Percentiles rank a stretch among this genome's conserved stretches.
Conservation (phyloP, 176 grass and related monocot species). For the Chrysopogon serrulatus region DNA sequence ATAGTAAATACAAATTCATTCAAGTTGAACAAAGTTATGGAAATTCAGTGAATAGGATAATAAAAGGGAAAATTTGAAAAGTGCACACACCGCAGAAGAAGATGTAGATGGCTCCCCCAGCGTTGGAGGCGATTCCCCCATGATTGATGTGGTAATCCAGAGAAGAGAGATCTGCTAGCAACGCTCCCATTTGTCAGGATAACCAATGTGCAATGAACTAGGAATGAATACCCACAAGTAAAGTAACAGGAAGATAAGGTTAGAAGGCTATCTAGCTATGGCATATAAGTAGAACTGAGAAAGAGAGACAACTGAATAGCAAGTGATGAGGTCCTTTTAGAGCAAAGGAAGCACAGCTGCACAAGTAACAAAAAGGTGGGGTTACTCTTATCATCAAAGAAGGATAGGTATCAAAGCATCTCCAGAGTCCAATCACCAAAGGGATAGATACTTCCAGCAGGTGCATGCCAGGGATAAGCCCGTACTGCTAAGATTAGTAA, state of each 20-base stretch:
- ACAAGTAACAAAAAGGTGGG: conserved; percentile 1
- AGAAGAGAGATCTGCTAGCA: background rate
- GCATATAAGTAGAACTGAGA: background rate
- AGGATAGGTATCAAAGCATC: background rate
- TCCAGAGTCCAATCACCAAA: background rate
- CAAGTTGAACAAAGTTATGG: background rate
- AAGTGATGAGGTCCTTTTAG: background rate
- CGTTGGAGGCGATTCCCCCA: background rate
- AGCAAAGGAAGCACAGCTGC: background rate
- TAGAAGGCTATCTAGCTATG: background rate
- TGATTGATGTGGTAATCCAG: background rate
- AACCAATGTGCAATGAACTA: background rate
- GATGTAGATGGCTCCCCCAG: conserved; percentile 8
- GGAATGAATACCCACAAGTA: background rate
- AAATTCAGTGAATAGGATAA: background rate
- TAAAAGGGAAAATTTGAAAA: background rate
- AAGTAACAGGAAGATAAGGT: background rate
- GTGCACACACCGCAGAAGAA: background rate
- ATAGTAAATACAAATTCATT: background rate
- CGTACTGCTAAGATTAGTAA: background rate
- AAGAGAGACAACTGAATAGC: background rate
- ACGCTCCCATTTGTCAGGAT: background rate
- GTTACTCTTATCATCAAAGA: conserved; percentile 4
- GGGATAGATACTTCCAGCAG: background rate
- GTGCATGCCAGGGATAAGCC: background rate